Evolutionary conservation across 2,329 filamentous ascomycete genomes (phyloP), one percentile per base, ranked within the genome.

Genomic region (Neospermospora avenae): DNA sequence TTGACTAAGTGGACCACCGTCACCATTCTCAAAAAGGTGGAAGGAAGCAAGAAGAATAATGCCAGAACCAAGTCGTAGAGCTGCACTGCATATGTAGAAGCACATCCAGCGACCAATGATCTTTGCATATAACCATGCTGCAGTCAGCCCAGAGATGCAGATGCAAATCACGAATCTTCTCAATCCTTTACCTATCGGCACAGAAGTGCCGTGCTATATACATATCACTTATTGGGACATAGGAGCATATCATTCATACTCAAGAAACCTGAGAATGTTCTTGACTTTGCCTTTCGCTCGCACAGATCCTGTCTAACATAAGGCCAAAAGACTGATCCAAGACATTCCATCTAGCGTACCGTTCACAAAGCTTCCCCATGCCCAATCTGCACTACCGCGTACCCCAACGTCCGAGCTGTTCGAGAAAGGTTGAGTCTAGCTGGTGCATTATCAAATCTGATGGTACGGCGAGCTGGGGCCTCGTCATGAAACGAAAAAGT

Each of bases 71-170:
- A 37, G 31, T 37, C 35, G 7, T 34, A 20, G 18, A 51, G 28
- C 18, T 35, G 48, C 31, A 37, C 18, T 18, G 5, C 48, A 37
- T n/a, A 18, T 31, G 7, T 35, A 10, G 48, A 37, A 51, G n/a
- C n/a, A 51, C 20, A 13, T 28, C 22, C 34, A 20, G 48, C 14
- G 4, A 28, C 48, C 48, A 51, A 51, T 37, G 20, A 22, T 28
- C 22, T 3, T 24, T 51, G 48, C 48, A 51, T 37, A 35, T 20
- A 49, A 4, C 31, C 48, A 51, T 22, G 14, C 48, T 51, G 31
- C 48, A 51, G 48, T 51, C 48, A 51, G 31, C 48, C 48, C 48
- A 35, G 31, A 37, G 20, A 28, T 51, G 48, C 48, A 51, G 16
- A 28, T 51, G 11, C n/a, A 31, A 6, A 10, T 10, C 48, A 51